Conservation (phyloP, 805 yeast genomes). For the Cyberlindnera meyerae region DNA sequence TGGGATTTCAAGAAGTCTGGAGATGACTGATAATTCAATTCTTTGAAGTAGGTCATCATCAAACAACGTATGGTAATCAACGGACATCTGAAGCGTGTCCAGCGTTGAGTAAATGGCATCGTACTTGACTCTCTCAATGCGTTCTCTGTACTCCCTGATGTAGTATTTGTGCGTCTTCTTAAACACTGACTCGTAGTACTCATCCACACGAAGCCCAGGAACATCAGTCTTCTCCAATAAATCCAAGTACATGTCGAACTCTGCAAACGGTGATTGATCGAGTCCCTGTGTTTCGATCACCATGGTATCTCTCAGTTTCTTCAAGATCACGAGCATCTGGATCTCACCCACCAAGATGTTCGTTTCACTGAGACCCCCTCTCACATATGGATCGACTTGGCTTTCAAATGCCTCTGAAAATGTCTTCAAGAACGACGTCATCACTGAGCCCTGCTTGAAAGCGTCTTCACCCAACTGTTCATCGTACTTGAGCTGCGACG, state of each 20-base stretch:
- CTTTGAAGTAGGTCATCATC: constrained; percentile 16
- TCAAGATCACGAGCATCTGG: constrained; percentile 19
- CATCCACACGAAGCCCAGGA: constrained; percentile 20
- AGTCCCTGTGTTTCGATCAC: constrained; percentile 5
- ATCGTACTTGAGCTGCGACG: constrained; percentile 18
- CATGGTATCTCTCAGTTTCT: constrained; percentile 11
- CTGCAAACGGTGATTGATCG: constrained; percentile 21
- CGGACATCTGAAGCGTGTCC: constrained; percentile 20
- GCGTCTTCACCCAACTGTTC: constrained; percentile 2
- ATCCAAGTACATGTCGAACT: constrained; percentile 29
- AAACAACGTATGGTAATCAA: constrained; percentile 6
- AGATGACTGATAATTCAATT: constrained; percentile 43
- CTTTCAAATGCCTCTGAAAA: constrained; percentile 15
- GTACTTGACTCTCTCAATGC: constrained; percentile 18
- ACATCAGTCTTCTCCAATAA: constrained; percentile 32
- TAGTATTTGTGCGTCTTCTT: constrained; percentile 20
- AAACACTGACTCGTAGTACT: constrained; percentile 25
- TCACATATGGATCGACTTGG: constrained; percentile 21
- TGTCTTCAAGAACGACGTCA: constrained; percentile 19
- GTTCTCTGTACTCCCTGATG: constrained; percentile 17
- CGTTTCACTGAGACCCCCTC: constrained; percentile 23
- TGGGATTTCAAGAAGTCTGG: constrained; percentile 66
- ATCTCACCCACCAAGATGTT: constrained; percentile 26
- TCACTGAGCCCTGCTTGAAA: constrained; percentile 15
- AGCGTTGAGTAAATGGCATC: constrained; percentile 17